Evolutionary conservation across 1,139 yeast genomes (phyloP).

Genomic region (Saccharomycopsis hybrid): DNA sequence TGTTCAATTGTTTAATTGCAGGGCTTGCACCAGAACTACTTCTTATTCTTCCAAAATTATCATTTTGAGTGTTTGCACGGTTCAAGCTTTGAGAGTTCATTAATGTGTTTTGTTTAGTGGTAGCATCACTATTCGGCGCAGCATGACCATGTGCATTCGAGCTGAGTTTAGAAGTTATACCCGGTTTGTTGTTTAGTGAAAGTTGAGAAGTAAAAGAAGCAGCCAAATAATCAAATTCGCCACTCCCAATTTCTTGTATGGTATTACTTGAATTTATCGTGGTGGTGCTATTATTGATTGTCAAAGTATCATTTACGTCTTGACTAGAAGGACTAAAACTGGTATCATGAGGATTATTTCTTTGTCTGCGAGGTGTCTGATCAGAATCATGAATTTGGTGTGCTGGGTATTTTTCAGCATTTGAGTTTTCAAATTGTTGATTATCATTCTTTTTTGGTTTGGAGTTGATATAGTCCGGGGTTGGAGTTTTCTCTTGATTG

Average conservation of each 20-base stretch:
- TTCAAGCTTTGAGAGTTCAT: slow-evolving; percentile 9
- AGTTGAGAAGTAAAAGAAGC: background rate
- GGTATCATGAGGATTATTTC: too few species aligned
- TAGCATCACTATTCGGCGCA: slow-evolving; percentile 3
- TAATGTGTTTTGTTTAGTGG: slow-evolving; percentile 18
- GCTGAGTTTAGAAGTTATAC: background rate
- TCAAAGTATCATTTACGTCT: background rate
- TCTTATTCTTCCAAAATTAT: too few species aligned
- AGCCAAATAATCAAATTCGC: background rate
- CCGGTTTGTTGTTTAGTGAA: background rate
- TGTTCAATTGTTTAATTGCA: background rate
- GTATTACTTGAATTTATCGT: slow-evolving; percentile 18
- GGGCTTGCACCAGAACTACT: too few species aligned
- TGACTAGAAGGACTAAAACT: background rate
- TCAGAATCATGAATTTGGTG: too few species aligned
- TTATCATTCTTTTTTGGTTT: background rate
- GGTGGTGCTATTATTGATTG: slow-evolving; percentile 14
- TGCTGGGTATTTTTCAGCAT: too few species aligned
- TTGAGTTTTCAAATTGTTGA: background rate
- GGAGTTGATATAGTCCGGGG: slow-evolving; percentile 11
- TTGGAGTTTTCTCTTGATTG: slow-evolving; percentile 14
- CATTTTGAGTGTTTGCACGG: background rate
- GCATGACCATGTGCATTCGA: background rate
- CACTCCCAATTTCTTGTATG: background rate
- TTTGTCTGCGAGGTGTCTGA: too few species aligned